Evolutionary conservation across 1,284 basidiomycete species (phyloP), one percentile per base, ranked within the genome.

Genomic region (Ustilago esculenta): DNA sequence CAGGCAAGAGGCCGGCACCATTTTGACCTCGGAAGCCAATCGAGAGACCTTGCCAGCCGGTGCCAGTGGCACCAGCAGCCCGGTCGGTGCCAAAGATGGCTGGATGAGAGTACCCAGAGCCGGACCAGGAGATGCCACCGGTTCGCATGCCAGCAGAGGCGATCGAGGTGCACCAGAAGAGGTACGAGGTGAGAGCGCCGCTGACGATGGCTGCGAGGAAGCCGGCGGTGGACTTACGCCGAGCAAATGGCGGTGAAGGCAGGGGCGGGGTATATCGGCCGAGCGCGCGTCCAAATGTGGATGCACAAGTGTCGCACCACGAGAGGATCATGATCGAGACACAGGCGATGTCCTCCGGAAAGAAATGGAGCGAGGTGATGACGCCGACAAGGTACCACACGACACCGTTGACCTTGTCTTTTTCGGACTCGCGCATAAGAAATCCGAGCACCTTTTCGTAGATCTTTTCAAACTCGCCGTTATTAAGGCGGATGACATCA

Each of bases 291-390:
- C 95, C 95, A 64, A 97, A 86, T 6, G 92, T 93, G 4, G 94
- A 96, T 0, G 95, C 95, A 14, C 92, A 88, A 0, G 95, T 98
- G 84, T 98, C 95, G 4, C 92, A 94, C 92, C 95, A 97, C 24
- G 94, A 94, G 39, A 98, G 88, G 64, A 77, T 75, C 72, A 81
- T 79, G 47, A 81, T 66, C 8, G 76, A 73, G 7, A 80, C 75
- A 40, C 72, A 73, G 12, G 78, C 77, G 45, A 81, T 76, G 64
- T 81, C 79, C 21, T 74, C 79, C n/a, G 70, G 76, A 70, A 79
- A 72, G 59, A 90, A 84, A 1, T 87, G 84, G 18, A 98, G 86
- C 27, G 89, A 91, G 77, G 90, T 87, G 66, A 94, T 88, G 72
- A 92, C 92, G 17, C 95, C 95, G 25, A 95, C 83, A 48, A 98